These are phyloP conservation scores for Vitis hybrid DNA, from an alignment of 177 flowering plant genomes.

Conservation along the genomic window DNA sequence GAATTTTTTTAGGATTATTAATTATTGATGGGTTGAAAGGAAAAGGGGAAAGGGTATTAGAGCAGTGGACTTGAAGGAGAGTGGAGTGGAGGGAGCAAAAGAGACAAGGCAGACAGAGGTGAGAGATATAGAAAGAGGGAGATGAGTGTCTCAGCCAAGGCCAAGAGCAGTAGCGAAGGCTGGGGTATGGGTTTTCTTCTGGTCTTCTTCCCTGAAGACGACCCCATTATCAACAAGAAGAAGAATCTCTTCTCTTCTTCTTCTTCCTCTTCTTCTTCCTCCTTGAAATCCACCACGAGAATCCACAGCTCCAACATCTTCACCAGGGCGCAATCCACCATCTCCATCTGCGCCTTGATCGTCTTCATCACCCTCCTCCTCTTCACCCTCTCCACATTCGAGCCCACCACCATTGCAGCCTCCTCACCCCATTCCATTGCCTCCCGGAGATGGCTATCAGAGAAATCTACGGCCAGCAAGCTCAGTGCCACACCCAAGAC, in stretches of 20 bases:
- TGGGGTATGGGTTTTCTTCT: constrained; percentile 65
- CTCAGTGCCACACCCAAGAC: neutral
- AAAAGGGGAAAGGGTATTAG: no score
- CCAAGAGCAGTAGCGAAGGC: constrained; percentile 19
- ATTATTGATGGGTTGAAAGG: no score
- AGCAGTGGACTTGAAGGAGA: no score
- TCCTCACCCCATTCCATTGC: constrained; percentile 2
- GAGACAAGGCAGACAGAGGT: constrained; percentile 6
- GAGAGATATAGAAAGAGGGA: neutral
- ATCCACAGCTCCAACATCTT: constrained; percentile 30
- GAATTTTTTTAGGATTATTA: no score
- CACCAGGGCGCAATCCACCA: constrained; percentile 66
- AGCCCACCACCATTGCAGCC: constrained; percentile 27
- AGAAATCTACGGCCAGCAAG: constrained; percentile 7
- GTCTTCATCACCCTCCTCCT: constrained; percentile 62
- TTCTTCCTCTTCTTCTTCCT: neutral
- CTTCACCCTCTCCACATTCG: constrained; percentile 71
- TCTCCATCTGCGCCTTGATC: constrained; percentile 59
- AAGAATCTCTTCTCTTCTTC: constrained; percentile 18
- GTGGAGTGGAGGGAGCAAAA: neutral
- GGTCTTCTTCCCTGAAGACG: constrained; percentile 62
- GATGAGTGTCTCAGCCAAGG: constrained; percentile 30
- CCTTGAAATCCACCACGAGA: constrained; percentile 1
- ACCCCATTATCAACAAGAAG: constrained; percentile 14
- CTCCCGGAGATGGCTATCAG: constrained; percentile 35